These are phyloP conservation scores for maize (Zea mays) DNA, from an alignment of 176 grass and related monocot species.

Conservation along the genomic window Zm-B73-REFERENCE-NAM-5.0 NC_050100.1:24206501-24207000, in stretches of 20 bases:
- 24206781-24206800: slow-evolving; percentile 27
- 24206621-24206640: neutral
- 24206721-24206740: slow-evolving; percentile 79
- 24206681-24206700: slow-evolving; percentile 80
- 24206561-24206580: slow-evolving; percentile 72
- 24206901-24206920: neutral
- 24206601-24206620: neutral
- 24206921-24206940: neutral
- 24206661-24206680: slow-evolving; percentile 40
- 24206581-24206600: neutral
- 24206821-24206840: neutral
- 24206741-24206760: slow-evolving; percentile 69
- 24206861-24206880: slow-evolving; percentile 6
- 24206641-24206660: neutral
- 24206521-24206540: slow-evolving; percentile 56
- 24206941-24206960: neutral
- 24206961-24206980: neutral
- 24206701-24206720: slow-evolving; percentile 65
- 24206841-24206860: slow-evolving; percentile 19
- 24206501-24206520: slow-evolving; percentile 88
- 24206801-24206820: neutral
- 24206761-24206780: slow-evolving; percentile 71
- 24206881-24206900: neutral
- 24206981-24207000: neutral
- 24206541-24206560: slow-evolving; percentile 57